Base-by-base conservation (phyloP, 1,284 basidiomycete genomes). In the Moniliella sp. region DNA sequence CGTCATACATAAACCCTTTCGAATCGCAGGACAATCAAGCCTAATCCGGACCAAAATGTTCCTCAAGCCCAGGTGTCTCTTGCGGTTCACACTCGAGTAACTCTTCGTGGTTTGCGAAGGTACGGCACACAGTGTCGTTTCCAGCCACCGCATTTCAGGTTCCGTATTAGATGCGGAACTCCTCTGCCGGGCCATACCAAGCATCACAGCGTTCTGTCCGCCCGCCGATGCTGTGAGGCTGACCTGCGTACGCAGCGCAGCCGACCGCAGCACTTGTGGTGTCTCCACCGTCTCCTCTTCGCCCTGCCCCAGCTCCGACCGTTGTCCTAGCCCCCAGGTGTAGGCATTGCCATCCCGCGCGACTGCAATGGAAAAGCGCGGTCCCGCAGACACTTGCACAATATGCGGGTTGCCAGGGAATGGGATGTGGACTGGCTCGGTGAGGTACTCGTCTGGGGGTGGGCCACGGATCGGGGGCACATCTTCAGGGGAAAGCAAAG, bases 301-400 rank as follows among this genome's bases (percentile, higher is more conserved):
- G 9, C 64, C 66, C 25, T 66, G 61, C 15, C 67, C 67, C 12
- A 68, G 58, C 43, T 67, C 64, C 32, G 57, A 61, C 34, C 46
- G 40, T 15, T 73, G 70, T 13, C 80, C 79, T 42, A 77, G 72
- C 29, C 82, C 82, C 82, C 82, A 88, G 25, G n/a, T 68, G 56
- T 81, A 84, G 40, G 81, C 64, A 16, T 76, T 75, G 8, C 82
- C 82, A 27, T 69, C 73, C 34, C 65, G 63, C 10, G 77, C 78
- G 30, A 84, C 69, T 3, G 78, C 83, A 39, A 84, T 69, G 48
- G 76, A 83, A 60, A 79, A 78, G 47, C 81, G 72, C 25, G 72
- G 71, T 1, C 83, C 84, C 7, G 70, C 73, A 2, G 76, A 71
- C 44, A 91, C 69, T 33, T 73, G 69, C 11, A 75, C 67, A 42